Percentiles rank a stretch among this genome's conserved stretches.
phyloP scores from a whole-genome alignment of 306 rosid genomes.

The Cyamopsis tetragonoloba region DNA sequence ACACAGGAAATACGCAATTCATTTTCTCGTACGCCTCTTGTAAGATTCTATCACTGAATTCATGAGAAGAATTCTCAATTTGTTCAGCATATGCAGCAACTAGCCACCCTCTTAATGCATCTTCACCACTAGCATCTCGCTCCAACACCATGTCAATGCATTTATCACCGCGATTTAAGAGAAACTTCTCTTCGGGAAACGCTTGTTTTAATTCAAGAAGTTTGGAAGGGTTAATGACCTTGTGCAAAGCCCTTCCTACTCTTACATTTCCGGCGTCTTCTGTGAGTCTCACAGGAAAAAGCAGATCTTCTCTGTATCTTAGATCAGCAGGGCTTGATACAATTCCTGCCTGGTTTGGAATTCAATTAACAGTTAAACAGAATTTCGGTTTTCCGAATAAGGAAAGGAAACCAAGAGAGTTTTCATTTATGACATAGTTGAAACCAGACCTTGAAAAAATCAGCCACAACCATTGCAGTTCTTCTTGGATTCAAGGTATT shows the following conservation, averaged over 20 bases:
- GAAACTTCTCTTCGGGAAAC: conserved; percentile 74
- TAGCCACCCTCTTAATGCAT: conserved; percentile 92
- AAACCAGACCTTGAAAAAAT: conserved; percentile 65
- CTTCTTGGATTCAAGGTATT: conserved; percentile 91
- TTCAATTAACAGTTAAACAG: conserved; percentile 17
- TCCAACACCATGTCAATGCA: conserved; percentile 77
- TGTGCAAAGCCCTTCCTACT: conserved; percentile 63
- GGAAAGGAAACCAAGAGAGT: neutral
- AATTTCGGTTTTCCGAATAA: neutral
- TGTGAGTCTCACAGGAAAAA: conserved; percentile 61
- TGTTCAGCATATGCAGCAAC: conserved; percentile 77
- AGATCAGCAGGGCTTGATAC: conserved; percentile 83
- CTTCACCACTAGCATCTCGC: conserved; percentile 79
- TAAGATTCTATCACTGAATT: conserved; percentile 37
- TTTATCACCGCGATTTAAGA: conserved; percentile 44
- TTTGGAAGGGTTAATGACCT: conserved; percentile 71
- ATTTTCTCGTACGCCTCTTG: conserved; percentile 69
- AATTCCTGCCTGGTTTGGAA: conserved; percentile 49
- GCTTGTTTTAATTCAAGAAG: conserved; percentile 51
- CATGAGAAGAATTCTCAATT: conserved; percentile 36
- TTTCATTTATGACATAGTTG: neutral
- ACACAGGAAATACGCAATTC: conserved; percentile 55
- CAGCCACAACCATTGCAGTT: conserved; percentile 84
- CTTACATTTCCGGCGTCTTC: conserved; percentile 80
- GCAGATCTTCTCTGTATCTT: conserved; percentile 75